These are phyloP conservation scores for Microcyclospora pomicola DNA, from an alignment of 2,329 filamentous ascomycete species.

Conservation along the genomic window DNA sequence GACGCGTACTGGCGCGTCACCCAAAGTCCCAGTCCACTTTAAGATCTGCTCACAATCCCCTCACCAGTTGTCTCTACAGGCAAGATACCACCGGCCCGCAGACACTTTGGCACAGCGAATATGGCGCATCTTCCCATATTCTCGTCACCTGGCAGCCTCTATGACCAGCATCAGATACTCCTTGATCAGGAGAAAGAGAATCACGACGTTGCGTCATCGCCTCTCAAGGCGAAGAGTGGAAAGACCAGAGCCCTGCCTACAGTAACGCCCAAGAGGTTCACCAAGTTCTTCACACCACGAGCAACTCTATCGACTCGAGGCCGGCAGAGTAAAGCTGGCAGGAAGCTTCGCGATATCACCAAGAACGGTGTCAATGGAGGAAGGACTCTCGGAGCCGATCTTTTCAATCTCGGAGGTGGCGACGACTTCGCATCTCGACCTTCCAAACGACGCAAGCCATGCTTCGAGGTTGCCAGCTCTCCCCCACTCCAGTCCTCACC, in stretches of 20 bases:
- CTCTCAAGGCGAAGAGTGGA: conserved; percentile 13
- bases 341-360: conserved; percentile 38
- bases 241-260: conserved; percentile 35
- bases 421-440: conserved; percentile 13
- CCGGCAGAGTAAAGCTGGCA: conserved; percentile 26
- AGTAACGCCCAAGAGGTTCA: conserved; percentile 39
- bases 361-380: conserved; percentile 30
- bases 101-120: background rate
- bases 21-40: background rate
- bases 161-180: conserved; percentile 14
- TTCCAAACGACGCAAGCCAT: conserved; percentile 16
- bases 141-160: conserved; percentile 22
- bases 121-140: conserved; percentile 18
- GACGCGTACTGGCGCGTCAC: background rate
- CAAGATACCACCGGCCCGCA: too few relatives aligned
- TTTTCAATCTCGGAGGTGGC: conserved; percentile 5
- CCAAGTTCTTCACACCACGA: conserved; percentile 37
- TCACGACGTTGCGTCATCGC: conserved; percentile 17
- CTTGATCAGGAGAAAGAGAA: conserved; percentile 15
- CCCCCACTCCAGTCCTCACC: conserved; percentile 35
- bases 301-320: conserved; percentile 17
- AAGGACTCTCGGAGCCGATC: conserved; percentile 6
- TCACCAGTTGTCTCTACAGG: too few relatives aligned
- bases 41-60: conserved; percentile 1
- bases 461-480: conserved; percentile 29